Evolutionary conservation across 202 grass and related monocot genomes (phyloP).

Genomic region (Alloteropsis angusta): DNA sequence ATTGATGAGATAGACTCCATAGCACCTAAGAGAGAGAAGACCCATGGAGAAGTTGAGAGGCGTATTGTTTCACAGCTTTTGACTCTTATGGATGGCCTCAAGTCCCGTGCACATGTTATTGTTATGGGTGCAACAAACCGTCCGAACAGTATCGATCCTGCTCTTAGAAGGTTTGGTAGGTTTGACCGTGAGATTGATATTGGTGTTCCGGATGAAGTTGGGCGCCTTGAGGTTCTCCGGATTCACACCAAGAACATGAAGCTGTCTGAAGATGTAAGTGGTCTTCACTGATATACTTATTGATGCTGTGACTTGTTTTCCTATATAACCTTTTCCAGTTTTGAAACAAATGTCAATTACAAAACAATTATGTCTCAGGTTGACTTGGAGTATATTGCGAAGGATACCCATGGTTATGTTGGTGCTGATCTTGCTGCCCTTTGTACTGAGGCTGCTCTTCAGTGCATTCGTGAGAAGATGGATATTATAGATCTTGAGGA

Average conservation of each 20-base stretch:
- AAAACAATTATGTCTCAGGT: constrained; percentile 39
- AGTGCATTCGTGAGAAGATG: constrained; percentile 97
- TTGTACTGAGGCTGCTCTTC: constrained; percentile 86
- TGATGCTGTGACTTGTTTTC: background rate
- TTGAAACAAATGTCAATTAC: background rate
- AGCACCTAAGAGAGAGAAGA: constrained; percentile 91
- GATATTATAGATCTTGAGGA: constrained; percentile 93
- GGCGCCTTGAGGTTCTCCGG: constrained; percentile 77
- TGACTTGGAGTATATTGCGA: constrained; percentile 63
- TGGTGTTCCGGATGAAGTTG: constrained; percentile 91
- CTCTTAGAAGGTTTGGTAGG: constrained; percentile 86
- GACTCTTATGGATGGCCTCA: constrained; percentile 92
- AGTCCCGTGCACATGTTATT: constrained; percentile 77
- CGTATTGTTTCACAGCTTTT: constrained; percentile 88
- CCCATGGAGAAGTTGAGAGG: constrained; percentile 85
- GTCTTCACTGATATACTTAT: background rate
- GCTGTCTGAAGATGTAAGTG: constrained; percentile 70
- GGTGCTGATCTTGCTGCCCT: constrained; percentile 91
- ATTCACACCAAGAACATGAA: constrained; percentile 99
- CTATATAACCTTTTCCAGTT: background rate
- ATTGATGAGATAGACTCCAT: constrained; percentile 93
- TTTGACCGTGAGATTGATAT: constrained; percentile 98
- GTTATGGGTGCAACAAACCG: constrained; percentile 94
- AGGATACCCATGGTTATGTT: constrained; percentile 87
- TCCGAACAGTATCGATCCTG: constrained; percentile 89